phyloP scores from a whole-genome alignment of 176 grass and related monocot species.

The Triticum turgidum region DNA sequence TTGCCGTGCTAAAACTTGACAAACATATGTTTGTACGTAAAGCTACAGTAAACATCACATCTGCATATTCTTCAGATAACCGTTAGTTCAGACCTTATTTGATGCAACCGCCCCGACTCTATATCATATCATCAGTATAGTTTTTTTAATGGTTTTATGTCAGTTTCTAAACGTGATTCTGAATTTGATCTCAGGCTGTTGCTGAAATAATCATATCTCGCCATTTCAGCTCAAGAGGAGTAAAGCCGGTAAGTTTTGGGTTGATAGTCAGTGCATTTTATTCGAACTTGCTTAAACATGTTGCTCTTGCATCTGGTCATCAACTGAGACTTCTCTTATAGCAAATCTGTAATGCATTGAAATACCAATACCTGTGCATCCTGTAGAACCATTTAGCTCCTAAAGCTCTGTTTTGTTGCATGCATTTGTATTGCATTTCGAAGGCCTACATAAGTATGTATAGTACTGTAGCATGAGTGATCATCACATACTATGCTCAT shows the following conservation, averaged over 20 bases:
- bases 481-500: background rate
- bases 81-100: slow-evolving; percentile 1
- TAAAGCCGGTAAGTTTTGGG: slow-evolving; percentile 64
- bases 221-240: slow-evolving; percentile 65
- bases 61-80: background rate
- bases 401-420: background rate
- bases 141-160: background rate
- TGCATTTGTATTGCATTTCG: background rate
- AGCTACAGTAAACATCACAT: background rate
- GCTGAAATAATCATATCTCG: slow-evolving; percentile 86
- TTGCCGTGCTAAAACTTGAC: slow-evolving; percentile 4
- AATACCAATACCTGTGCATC: background rate
- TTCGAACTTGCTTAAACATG: background rate
- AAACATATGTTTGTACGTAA: slow-evolving; percentile 11
- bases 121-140: background rate
- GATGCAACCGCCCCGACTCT: background rate
- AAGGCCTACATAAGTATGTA: background rate
- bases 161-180: slow-evolving; percentile 5
- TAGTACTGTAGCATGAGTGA: background rate
- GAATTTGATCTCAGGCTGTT: slow-evolving; percentile 67
- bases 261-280: background rate
- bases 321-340: background rate
- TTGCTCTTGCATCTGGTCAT: background rate
- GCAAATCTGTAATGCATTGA: slow-evolving; percentile 5
- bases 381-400: background rate